Evolutionary conservation across 768 basidiomycete genomes (phyloP).

Genomic region (Flagelloscypha sp.): DNA sequence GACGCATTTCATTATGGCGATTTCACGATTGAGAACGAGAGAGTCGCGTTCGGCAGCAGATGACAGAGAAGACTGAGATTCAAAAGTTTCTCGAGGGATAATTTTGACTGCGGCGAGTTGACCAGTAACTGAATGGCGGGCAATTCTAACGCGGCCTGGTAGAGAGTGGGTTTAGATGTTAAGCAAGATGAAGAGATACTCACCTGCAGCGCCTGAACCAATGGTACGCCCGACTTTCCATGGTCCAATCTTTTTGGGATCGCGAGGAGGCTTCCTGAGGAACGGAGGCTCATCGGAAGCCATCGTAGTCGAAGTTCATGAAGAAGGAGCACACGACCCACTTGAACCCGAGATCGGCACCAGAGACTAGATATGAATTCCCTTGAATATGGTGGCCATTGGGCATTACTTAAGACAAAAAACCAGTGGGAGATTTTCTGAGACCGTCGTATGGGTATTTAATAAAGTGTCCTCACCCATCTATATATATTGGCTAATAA

Average conservation of each 20-base stretch:
- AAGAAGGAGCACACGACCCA: no score
- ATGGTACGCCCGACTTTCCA: slow-evolving; percentile 85
- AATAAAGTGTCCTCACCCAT: no score
- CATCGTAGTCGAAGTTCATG: no score
- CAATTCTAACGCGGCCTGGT: slow-evolving; percentile 88
- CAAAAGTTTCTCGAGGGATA: slow-evolving; percentile 63
- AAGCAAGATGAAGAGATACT: slow-evolving; percentile 7
- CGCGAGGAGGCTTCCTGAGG: no score
- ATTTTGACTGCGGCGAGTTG: slow-evolving; percentile 94
- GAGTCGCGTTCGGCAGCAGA: slow-evolving; percentile 71
- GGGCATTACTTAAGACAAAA: no score
- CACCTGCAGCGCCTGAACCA: slow-evolving; percentile 75
- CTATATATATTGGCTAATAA: no score
- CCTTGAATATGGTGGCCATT: no score
- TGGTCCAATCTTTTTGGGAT: slow-evolving; percentile 64
- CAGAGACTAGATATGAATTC: no score
- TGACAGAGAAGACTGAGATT: slow-evolving; percentile 56
- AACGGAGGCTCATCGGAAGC: no score
- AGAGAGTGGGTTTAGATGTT: neutral
- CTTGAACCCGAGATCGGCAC: no score
- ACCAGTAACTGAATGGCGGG: slow-evolving; percentile 79
- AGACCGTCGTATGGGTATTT: no score
- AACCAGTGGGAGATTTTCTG: no score
- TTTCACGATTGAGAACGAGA: slow-evolving; percentile 84
- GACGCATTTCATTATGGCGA: slow-evolving; percentile 95